Conservation (phyloP, 2,329 filamentous ascomycete species). For the Ceratocystis albifundus region DNA sequence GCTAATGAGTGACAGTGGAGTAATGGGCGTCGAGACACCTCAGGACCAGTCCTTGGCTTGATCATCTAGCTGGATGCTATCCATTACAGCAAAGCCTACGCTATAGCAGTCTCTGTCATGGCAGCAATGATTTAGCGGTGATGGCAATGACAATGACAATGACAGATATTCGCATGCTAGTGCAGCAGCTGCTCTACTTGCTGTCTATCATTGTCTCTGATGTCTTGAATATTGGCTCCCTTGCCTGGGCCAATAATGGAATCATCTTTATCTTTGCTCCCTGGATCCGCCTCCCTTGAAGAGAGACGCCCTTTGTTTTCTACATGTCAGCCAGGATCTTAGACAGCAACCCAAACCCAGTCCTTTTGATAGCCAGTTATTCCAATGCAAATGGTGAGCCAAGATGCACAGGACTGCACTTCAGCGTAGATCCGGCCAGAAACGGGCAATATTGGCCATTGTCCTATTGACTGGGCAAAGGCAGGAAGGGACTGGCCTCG, state of each 20-base stretch:
- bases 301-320: neutral
- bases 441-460: neutral
- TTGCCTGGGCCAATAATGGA: neutral
- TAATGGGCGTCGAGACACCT: neutral
- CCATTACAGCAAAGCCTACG: no score
- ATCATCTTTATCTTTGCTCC: neutral
- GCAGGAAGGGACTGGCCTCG: neutral
- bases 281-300: neutral
- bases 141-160: neutral
- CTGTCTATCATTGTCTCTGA: neutral
- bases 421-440: neutral
- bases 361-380: neutral
- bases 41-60: no score
- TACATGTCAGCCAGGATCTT: neutral
- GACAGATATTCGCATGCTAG: neutral
- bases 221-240: slow-evolving; percentile 4
- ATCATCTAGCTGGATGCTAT: no score
- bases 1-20: neutral
- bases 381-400: slow-evolving; percentile 2
- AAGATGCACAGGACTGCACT: neutral
- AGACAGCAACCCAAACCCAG: neutral
- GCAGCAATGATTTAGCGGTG: no score
- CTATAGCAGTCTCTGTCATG: no score
- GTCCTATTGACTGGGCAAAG: neutral
- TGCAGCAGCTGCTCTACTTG: neutral